Evolutionary conservation across 2,329 filamentous ascomycete species (phyloP).

Genomic region (Talaromyces sp.): DNA sequence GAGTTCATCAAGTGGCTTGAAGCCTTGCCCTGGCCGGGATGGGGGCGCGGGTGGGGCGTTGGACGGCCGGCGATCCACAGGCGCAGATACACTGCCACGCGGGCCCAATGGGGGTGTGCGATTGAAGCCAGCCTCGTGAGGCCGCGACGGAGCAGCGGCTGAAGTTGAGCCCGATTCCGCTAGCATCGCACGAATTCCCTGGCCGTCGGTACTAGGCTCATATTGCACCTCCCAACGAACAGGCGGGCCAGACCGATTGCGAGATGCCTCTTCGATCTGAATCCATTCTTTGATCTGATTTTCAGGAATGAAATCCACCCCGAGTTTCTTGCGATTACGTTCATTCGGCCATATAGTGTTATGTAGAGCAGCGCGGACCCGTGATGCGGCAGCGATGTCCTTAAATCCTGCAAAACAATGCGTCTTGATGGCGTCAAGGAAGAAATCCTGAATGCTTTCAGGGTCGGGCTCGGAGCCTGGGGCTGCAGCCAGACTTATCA

Average conservation of each 20-base stretch:
- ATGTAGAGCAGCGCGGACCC: conserved; percentile 77
- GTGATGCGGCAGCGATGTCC: conserved; percentile 69
- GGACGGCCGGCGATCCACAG: conserved; percentile 29
- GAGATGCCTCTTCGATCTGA: conserved; percentile 62
- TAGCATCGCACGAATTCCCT: conserved; percentile 61
- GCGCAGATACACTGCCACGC: conserved; percentile 23
- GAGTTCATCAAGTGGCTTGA: conserved; percentile 61
- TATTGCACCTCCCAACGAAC: conserved; percentile 76
- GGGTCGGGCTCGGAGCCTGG: conserved; percentile 55
- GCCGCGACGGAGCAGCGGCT: conserved; percentile 28
- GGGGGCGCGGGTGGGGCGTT: conserved; percentile 22
- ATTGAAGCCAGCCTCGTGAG: conserved; percentile 30
- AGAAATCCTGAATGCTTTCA: conserved; percentile 67
- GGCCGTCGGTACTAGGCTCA: conserved; percentile 51
- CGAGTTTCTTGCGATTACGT: conserved; percentile 77
- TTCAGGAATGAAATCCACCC: conserved; percentile 86
- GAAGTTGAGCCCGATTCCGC: conserved; percentile 48
- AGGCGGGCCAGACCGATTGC: conserved; percentile 41
- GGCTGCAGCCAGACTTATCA: conserved; percentile 68
- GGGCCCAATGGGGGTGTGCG: conserved; percentile 34
- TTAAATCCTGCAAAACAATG: conserved; percentile 81
- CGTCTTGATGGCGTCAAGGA: conserved; percentile 81
- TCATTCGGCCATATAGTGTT: conserved; percentile 84
- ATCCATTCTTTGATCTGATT: conserved; percentile 76
- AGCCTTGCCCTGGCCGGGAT: conserved; percentile 44